phyloP scores from a whole-genome alignment of 2,329 filamentous ascomycete species.

The Cladophialophora psammophila region DNA sequence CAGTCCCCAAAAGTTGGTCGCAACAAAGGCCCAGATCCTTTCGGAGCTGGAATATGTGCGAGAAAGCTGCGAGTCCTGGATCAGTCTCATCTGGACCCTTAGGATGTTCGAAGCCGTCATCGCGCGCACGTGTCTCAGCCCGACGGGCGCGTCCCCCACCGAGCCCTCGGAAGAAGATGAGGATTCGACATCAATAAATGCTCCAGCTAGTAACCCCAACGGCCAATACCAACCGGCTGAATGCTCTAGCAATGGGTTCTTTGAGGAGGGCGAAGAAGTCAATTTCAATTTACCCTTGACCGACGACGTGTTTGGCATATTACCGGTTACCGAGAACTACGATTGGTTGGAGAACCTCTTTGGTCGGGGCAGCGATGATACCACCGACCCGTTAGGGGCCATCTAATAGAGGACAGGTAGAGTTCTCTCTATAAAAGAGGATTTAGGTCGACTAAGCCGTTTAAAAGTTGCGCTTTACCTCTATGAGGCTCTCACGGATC shows the following conservation, averaged over 20 bases:
- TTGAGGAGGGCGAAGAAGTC: not conserved
- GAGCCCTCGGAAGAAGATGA: not conserved
- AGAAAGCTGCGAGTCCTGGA: constrained; percentile 22
- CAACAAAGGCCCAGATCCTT: constrained; percentile 19
- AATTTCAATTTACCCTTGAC: not conserved
- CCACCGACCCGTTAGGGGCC: no score
- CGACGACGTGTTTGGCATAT: constrained; percentile 19
- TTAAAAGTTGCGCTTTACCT: no score
- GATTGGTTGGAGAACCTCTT: constrained; percentile 14
- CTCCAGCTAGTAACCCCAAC: not conserved
- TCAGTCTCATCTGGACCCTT: constrained; percentile 20
- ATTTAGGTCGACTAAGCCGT: no score
- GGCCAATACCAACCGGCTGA: not conserved
- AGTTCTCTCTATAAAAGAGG: no score
- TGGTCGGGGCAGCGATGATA: not conserved
- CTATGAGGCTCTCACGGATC: no score
- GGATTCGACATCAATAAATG: not conserved
- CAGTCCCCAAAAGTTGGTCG: constrained; percentile 13
- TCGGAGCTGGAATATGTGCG: constrained; percentile 15
- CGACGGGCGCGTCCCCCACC: not conserved
- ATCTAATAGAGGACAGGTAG: no score
- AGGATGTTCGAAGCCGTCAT: constrained; percentile 21
- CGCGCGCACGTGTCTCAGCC: not conserved
- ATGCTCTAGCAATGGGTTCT: not conserved
- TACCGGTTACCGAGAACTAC: constrained; percentile 17